Evolutionary conservation across 169 alveolate genomes (phyloP), one percentile per base, ranked within the genome.

Genomic region (Eimeria mitis): DNA sequence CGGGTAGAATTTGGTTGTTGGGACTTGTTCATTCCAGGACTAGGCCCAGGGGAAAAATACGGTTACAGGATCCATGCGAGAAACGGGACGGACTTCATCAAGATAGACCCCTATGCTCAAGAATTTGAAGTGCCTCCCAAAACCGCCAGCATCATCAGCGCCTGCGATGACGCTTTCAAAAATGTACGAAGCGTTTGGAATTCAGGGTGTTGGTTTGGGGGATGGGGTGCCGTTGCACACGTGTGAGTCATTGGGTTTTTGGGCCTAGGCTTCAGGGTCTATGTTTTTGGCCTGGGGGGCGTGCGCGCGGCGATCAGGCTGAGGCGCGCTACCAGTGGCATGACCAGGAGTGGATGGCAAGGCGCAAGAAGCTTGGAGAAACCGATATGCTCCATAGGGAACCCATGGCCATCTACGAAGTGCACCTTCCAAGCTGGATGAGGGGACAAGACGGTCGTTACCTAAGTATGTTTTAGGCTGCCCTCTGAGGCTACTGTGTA

Each of bases 361-460:
- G 88, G 52, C 95, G 98, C 28, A 89, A 83, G 73, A 73, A 91
- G 42, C 71, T 95, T 71, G 97, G 97, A 6, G 73, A 81, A 44
- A 96, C 88, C 21, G 97, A 96, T 31, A 96, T 89, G 59, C 84
- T 95, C 31, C 95, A 96, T 63, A 85, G 97, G n/a, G 97, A 95
- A 88, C 98, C 98, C 28, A 96, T 97, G 97, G 76, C 98, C 42
- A 97, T 97, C 83, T 97, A 97, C 70, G 98, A 97, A 89, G 97
- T 97, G 37, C 98, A 97, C 44, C 95, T 97, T 37, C 98, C 98
- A 31, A 95, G 97, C 88, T 97, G 98, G 98, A 97, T 97, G 97
- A 59, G 98, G 9, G 97, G 97, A 42, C 97, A 97, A 47, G 89
- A 96, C 68, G 96, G 96, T 1, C 90, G 95, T 23, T 96, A 96